Percentiles rank a stretch among this genome's conserved stretches.
Evolutionary conservation across 371 early-diverging fungal genomes (phyloP).

Genomic region (Lichtheimia ramosa): DNA sequence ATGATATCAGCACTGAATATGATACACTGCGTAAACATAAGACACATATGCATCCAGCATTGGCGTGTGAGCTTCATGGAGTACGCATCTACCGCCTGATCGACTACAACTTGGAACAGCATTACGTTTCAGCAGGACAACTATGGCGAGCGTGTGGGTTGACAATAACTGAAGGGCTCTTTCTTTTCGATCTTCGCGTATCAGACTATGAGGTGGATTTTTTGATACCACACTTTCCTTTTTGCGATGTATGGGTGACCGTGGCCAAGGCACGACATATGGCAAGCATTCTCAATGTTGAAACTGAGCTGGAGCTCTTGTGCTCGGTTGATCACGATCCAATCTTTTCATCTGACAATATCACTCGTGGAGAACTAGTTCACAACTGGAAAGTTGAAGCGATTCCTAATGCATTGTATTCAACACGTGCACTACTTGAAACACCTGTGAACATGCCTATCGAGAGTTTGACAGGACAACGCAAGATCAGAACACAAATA

Average conservation of each 20-base stretch:
- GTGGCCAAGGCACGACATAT: conserved; percentile 31
- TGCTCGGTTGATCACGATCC: conserved; percentile 15
- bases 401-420: conserved; percentile 38
- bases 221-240: conserved; percentile 36
- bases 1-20: conserved; percentile 17
- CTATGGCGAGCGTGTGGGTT: conserved; percentile 42
- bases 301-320: conserved; percentile 20
- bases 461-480: conserved; percentile 10
- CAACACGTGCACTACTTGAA: conserved; percentile 43
- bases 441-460: conserved; percentile 16
- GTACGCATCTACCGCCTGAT: conserved; percentile 39
- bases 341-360: conserved; percentile 31
- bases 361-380: conserved; percentile 34
- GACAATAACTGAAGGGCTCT: conserved; percentile 43
- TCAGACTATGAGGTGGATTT: conserved; percentile 44
- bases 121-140: conserved; percentile 42
- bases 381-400: conserved; percentile 45
- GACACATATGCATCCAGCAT: conserved; percentile 36
- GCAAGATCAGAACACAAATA: conserved; percentile 43
- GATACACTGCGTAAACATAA: conserved; percentile 20
- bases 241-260: conserved; percentile 44
- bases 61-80: conserved; percentile 30
- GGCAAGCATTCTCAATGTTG: conserved; percentile 31
- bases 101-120: conserved; percentile 32
- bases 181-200: conserved; percentile 32